A percentile compares a stretch with the other conserved stretches of the same genome.
phyloP scores from a whole-genome alignment of 2,329 filamentous ascomycete species.

The Aspergillus brasiliensis region DNA sequence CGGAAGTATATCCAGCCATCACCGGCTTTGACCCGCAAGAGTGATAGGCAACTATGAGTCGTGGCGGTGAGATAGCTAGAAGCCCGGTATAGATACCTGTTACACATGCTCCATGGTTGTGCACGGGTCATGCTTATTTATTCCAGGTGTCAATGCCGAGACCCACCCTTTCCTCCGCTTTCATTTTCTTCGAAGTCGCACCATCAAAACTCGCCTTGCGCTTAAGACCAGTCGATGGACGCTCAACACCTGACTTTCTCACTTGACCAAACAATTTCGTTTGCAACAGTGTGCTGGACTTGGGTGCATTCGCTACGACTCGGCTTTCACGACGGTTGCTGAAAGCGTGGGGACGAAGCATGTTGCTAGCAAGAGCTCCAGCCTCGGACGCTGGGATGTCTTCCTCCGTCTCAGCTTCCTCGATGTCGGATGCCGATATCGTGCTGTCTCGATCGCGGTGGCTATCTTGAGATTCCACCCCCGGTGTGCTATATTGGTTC shows the following conservation, averaged over 20 bases:
- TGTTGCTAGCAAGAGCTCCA: slow-evolving; percentile 73
- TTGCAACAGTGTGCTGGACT: slow-evolving; percentile 56
- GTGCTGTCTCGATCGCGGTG: slow-evolving; percentile 77
- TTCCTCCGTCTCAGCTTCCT: slow-evolving; percentile 60
- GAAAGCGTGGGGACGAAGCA: slow-evolving; percentile 64
- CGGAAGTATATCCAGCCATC: not conserved
- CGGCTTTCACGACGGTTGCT: slow-evolving; percentile 39
- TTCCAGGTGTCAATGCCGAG: slow-evolving; percentile 56
- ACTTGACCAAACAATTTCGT: slow-evolving; percentile 65
- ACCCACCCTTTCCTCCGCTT: slow-evolving; percentile 54
- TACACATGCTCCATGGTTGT: slow-evolving; percentile 25
- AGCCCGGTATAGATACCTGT: not conserved
- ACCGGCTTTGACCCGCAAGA: not conserved
- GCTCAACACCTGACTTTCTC: slow-evolving; percentile 55
- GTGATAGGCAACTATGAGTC: slow-evolving; percentile 1
- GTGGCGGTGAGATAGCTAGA: not conserved
- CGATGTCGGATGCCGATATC: slow-evolving; percentile 67
- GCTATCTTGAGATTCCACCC: slow-evolving; percentile 54
- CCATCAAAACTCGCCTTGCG: slow-evolving; percentile 44
- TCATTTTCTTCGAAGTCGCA: slow-evolving; percentile 52
- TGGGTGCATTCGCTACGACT: slow-evolving; percentile 42
- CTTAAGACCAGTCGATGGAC: slow-evolving; percentile 34
- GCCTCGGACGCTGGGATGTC: slow-evolving; percentile 74
- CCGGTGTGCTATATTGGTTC: slow-evolving; percentile 61
- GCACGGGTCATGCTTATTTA: slow-evolving; percentile 22